Evolutionary conservation across 2,329 filamentous ascomycete genomes (phyloP), one percentile per base, ranked within the genome.

Genomic region (Fusarium sp.): DNA sequence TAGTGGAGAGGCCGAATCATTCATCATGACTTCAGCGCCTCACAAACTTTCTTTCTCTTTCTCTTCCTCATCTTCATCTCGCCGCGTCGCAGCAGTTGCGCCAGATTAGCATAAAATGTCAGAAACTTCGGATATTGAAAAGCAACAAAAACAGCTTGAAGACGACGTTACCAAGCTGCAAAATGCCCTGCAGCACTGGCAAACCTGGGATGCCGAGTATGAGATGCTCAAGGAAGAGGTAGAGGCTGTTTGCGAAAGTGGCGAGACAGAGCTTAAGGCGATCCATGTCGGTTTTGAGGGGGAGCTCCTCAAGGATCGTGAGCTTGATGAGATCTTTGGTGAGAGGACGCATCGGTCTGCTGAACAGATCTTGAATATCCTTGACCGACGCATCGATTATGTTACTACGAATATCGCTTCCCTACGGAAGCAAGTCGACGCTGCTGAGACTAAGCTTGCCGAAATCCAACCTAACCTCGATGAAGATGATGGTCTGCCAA

Each of bases 171-270:
- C 69, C 28, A 73, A 93, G 76, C 86, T 98, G 20, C 88, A 88
- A 56, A 88, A 91, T 74, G 90, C 92, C 8, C 84, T 98, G 53
- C 89, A 89, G 65, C 91, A 97, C 81, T 99, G 95, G 95, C 91
- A 92, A 68, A 90, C 90, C 55, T 96, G 92, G 87, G 94, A 97
- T 77, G 89, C 92, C 47, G 95, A 98, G 77, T 98, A 98, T 78
- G 93, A 97, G 76, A 88, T 90, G 24, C 84, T 98, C 65, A 94
- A 92, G 76, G 93, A 96, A 76, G 93, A 96, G 74, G 86, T 98
- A 30, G 80, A 88, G 52, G 83, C 81, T 6, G 76, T 90, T 26
- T 77, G 83, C 41, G 80, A 82, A 50, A 78, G 86, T 56, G 79
- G 80, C 30, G 48, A 69, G 13, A 56, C 67, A 15, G 85, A 89